Evolutionary conservation across 352 stramenopile species (phyloP).

Genomic region (Pythium volutum): DNA sequence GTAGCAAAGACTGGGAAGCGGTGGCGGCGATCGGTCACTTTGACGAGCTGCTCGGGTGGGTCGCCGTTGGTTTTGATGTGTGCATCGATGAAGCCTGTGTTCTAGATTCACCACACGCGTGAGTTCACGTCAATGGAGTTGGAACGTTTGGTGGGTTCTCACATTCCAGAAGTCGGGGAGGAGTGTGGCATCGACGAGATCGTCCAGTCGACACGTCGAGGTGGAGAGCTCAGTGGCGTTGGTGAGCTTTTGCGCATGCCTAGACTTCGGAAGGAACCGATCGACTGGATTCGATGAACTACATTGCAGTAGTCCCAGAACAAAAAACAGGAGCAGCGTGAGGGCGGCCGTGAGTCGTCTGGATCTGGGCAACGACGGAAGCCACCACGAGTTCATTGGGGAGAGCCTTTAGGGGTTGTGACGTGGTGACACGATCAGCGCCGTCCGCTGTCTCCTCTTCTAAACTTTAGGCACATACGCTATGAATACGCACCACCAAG

Average conservation of each 20-base stretch:
- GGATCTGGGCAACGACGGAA: not conserved
- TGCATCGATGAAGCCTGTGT: not conserved
- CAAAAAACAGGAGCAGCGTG: not conserved
- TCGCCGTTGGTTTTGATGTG: constrained; percentile 54
- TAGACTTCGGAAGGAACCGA: not conserved
- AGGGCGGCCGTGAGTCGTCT: not conserved
- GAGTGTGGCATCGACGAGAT: constrained; percentile 35
- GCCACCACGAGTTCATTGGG: not conserved
- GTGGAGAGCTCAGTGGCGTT: not conserved
- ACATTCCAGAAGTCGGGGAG: constrained; percentile 57
- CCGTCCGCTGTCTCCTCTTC: no score
- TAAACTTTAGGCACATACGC: no score
- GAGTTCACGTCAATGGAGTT: no score
- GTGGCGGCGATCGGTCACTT: constrained; percentile 67
- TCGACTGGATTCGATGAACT: not conserved
- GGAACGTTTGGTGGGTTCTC: not conserved
- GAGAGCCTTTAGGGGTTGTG: not conserved
- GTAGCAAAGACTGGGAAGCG: constrained; percentile 69
- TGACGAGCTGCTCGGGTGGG: constrained; percentile 63
- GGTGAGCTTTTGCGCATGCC: not conserved
- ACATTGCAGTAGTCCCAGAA: not conserved
- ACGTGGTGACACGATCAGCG: not conserved
- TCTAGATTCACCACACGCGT: no score
- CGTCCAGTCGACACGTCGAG: not conserved
- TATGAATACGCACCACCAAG: not conserved